Percentiles rank a stretch among this genome's conserved stretches.
phyloP scores from a whole-genome alignment of 1,284 basidiomycete species.

The Trametes polyzona region DNA sequence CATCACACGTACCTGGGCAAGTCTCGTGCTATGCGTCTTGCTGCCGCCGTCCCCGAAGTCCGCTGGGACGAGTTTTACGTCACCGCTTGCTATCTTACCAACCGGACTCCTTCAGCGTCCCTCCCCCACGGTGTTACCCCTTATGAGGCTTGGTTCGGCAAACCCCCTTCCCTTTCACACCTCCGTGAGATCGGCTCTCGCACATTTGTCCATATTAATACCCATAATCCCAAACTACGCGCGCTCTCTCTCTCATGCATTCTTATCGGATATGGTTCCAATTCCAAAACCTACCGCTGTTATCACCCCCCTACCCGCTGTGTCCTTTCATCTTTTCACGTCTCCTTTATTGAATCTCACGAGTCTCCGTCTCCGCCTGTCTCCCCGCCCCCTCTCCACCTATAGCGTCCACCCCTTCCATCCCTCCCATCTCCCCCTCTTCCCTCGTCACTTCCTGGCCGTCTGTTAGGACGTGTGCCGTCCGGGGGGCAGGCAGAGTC shows the following conservation, averaged over 20 bases:
- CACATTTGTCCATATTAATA: slow-evolving; percentile 23
- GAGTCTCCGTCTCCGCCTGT: not conserved
- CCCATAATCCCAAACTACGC: slow-evolving; percentile 36
- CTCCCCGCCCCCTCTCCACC: not conserved
- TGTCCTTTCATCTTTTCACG: slow-evolving; percentile 32
- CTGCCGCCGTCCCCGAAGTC: slow-evolving; percentile 30
- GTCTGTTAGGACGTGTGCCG: too few relatives aligned
- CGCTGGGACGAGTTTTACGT: slow-evolving; percentile 36
- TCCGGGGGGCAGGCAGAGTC: too few relatives aligned
- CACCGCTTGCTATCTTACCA: slow-evolving; percentile 13
- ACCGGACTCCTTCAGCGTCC: slow-evolving; percentile 4
- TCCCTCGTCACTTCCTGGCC: not conserved
- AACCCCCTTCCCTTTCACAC: slow-evolving; percentile 22
- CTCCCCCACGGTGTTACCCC: slow-evolving; percentile 18
- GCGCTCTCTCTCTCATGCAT: slow-evolving; percentile 36
- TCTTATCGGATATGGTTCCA: slow-evolving; percentile 38
- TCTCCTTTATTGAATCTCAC: slow-evolving; percentile 33
- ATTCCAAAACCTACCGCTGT: slow-evolving; percentile 39
- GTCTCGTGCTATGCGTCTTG: slow-evolving; percentile 29
- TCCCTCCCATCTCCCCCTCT: not conserved
- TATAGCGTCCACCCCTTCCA: not conserved
- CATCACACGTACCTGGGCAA: slow-evolving; percentile 36
- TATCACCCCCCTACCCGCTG: slow-evolving; percentile 29
- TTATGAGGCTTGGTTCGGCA: slow-evolving; percentile 18
- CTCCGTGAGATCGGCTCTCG: slow-evolving; percentile 29